Percentiles rank a stretch among this genome's conserved stretches.
These are phyloP conservation scores for Barnettozyma salicaria DNA, from an alignment of 805 yeast species.

Conservation along the genomic window DNA sequence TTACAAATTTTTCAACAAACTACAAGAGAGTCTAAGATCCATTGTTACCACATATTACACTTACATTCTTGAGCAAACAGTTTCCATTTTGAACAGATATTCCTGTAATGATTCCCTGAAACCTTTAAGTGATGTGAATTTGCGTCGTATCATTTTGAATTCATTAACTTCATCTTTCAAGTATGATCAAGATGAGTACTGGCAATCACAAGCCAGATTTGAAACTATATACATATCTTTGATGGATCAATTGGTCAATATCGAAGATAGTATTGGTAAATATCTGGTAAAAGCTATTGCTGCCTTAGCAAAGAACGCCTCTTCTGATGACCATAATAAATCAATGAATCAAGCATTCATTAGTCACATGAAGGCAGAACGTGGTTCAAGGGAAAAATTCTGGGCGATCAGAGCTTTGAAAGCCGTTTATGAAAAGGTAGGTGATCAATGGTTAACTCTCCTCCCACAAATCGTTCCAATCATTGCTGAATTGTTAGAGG, in stretches of 20 bases:
- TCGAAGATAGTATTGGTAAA: conserved; percentile 73
- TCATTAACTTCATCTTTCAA: conserved; percentile 78
- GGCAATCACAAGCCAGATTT: conserved; percentile 86
- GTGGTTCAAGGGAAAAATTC: conserved; percentile 52
- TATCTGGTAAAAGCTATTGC: conserved; percentile 76
- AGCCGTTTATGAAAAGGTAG: conserved; percentile 80
- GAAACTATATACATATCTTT: conserved; percentile 61
- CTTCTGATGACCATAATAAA: conserved; percentile 72
- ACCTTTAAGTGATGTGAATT: conserved; percentile 42
- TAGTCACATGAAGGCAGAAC: conserved; percentile 60
- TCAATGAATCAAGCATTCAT: conserved; percentile 57
- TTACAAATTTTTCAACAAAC: conserved; percentile 77
- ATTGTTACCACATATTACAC: conserved; percentile 86
- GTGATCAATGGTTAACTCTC: conserved; percentile 88
- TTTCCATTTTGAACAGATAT: conserved; percentile 46
- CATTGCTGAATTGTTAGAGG: conserved; percentile 92
- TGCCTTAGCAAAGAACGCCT: conserved; percentile 63
- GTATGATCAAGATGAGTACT: conserved; percentile 88
- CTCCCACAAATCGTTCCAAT: conserved; percentile 93
- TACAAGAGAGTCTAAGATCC: conserved; percentile 79
- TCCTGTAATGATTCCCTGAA: conserved; percentile 35
- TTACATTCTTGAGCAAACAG: conserved; percentile 73
- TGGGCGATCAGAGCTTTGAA: conserved; percentile 82
- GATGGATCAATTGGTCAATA: conserved; percentile 55
- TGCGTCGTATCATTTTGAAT: conserved; percentile 68